Evolutionary conservation across 208 protist genomes (phyloP).

Genomic region (Trypanosoma theileri): DNA sequence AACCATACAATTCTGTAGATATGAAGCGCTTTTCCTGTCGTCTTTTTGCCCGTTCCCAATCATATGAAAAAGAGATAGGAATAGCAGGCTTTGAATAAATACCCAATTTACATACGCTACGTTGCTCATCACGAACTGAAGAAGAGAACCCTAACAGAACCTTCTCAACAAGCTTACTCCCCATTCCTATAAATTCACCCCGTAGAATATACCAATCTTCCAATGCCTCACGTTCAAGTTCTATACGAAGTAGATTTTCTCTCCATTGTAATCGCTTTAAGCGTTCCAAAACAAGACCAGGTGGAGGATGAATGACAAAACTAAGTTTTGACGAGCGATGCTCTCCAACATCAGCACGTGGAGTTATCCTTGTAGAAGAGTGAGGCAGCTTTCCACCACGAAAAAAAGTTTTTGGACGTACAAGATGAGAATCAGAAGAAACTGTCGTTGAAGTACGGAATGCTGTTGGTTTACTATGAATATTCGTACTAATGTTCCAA

Average conservation of each 20-base stretch:
- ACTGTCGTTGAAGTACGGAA: background rate
- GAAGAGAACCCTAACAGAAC: background rate
- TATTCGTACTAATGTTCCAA: background rate
- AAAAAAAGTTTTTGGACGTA: background rate
- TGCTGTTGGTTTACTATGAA: background rate
- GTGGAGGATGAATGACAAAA: background rate
- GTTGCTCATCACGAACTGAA: background rate
- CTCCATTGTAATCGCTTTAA: constrained; percentile 8
- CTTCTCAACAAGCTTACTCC: background rate
- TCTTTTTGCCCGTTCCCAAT: constrained; percentile 17
- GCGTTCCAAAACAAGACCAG: background rate
- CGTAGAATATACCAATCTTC: constrained; percentile 20
- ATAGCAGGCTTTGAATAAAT: background rate
- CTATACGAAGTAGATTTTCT: constrained; percentile 9
- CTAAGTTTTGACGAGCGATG: background rate
- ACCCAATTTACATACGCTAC: background rate
- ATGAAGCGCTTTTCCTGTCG: constrained; percentile 9
- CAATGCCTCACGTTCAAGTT: constrained; percentile 11
- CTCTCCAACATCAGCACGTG: background rate
- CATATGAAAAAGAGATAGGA: too few relatives aligned
- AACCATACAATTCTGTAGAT: background rate
- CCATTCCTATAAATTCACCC: constrained; percentile 13
- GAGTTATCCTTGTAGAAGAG: background rate
- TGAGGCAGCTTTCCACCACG: background rate
- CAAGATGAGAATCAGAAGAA: background rate